Evolutionary conservation across 2,329 filamentous ascomycete genomes (phyloP).

Genomic region (Fusarium penzigii): DNA sequence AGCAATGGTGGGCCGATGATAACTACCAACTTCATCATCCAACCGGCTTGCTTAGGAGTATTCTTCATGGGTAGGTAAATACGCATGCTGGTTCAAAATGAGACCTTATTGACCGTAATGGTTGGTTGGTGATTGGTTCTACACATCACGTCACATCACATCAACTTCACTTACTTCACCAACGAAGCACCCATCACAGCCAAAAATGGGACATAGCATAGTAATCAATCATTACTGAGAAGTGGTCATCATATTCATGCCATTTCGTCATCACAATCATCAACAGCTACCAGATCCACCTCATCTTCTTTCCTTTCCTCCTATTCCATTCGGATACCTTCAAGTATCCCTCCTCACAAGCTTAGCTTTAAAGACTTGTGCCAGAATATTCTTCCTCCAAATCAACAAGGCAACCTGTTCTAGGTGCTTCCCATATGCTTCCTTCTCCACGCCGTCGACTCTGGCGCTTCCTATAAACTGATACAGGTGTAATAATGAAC

Average conservation of each 20-base stretch:
- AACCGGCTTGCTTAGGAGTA: too few relatives aligned
- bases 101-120: too few relatives aligned
- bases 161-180: not conserved
- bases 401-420: conserved; percentile 23
- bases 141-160: not conserved
- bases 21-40: too few relatives aligned
- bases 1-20: too few relatives aligned
- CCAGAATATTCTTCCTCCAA: conserved; percentile 15
- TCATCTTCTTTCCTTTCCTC: conserved; percentile 1
- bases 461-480: not conserved
- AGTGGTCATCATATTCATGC: conserved; percentile 36
- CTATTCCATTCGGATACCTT: not conserved
- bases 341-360: conserved; percentile 11
- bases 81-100: too few relatives aligned
- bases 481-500: not conserved
- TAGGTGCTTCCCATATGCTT: not conserved
- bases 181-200: not conserved
- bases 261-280: conserved; percentile 35
- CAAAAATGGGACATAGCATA: not conserved
- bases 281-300: conserved; percentile 30
- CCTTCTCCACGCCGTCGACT: not conserved
- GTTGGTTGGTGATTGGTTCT: too few relatives aligned
- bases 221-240: conserved; percentile 12
- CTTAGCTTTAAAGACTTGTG: conserved; percentile 1
- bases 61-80: too few relatives aligned